Evolutionary conservation across 1,284 basidiomycete genomes (phyloP), one percentile per base, ranked within the genome.

Genomic region (Flammula alnicola): DNA sequence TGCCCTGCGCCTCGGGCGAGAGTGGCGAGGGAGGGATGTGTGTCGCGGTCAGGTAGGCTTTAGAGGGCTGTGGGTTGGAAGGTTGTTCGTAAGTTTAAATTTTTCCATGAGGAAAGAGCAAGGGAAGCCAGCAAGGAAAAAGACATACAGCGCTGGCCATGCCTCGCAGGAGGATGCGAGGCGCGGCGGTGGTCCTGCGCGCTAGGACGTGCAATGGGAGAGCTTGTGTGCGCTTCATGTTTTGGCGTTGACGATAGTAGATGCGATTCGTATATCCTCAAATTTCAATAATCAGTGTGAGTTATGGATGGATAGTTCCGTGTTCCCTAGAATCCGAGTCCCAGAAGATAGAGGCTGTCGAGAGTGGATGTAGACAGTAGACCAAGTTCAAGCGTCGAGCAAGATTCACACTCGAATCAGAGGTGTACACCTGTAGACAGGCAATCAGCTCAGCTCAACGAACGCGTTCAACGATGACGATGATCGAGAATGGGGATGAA

Each of bases 1-100:
- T 60, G 19, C 62, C 56, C 38, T 62, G 54, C 3, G 63, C 52
- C 3, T 63, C 25, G 32, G 56, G 50, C 8, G 49, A 55, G 9
- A 56, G 47, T 0, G 56, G 40, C n/a, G 44, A 38, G 29, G 14
- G 16, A 19, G 32, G 38, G 14, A 33, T 62, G 58, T 63, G 69
- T 35, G 59, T 67, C 40, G 63, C 56, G 19, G 55, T 55, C 20
- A 57, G 45, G 54, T 71, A 72, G 19, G 62, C 58, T 41, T 64
- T 71, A 38, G 63, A 71, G 10, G 71, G 72, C 57, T 60, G 12
- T 32, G 52, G 29, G 44, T 17, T 22, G 31, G 46, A 37, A 19
- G 22, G 32, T 22, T 19, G n/a, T n/a, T n/a, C n/a, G n/a, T n/a
- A n/a, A n/a, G n/a, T n/a, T n/a, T n/a, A n/a, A n/a, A n/a, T n/a